A percentile compares a stretch with the other conserved stretches of the same genome.
phyloP scores from a whole-genome alignment of 2,329 filamentous ascomycete genomes.

The Botryosphaeria agaves region DNA sequence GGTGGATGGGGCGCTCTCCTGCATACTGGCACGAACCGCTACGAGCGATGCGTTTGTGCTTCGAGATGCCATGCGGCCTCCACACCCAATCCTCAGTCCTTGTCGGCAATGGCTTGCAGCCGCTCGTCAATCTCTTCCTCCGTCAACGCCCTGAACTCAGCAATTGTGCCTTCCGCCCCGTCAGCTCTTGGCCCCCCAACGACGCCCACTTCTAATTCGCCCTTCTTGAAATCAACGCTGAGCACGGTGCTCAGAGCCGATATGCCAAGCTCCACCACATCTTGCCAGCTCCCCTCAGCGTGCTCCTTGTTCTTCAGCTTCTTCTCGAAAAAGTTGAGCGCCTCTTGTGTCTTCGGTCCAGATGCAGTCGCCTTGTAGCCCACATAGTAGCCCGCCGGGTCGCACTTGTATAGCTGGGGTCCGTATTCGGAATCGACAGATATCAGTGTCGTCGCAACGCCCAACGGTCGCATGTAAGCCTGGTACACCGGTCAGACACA shows the following conservation, averaged over 20 bases:
- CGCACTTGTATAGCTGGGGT: slow-evolving; percentile 94
- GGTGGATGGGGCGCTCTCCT: no score
- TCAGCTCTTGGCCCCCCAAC: slow-evolving; percentile 75
- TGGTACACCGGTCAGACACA: slow-evolving; percentile 21
- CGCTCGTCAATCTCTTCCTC: slow-evolving; percentile 98
- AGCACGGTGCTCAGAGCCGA: slow-evolving; percentile 88
- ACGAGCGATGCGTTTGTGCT: no score
- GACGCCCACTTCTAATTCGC: slow-evolving; percentile 94
- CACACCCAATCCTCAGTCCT: slow-evolving; percentile 85
- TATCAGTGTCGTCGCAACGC: slow-evolving; percentile 88
- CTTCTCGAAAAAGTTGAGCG: slow-evolving; percentile 96
- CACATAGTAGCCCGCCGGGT: slow-evolving; percentile 93
- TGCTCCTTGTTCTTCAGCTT: slow-evolving; percentile 98
- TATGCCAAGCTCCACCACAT: slow-evolving; percentile 94
- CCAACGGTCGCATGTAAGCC: slow-evolving; percentile 97
- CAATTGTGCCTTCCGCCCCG: slow-evolving; percentile 65
- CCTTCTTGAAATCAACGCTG: slow-evolving; percentile 99
- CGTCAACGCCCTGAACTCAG: slow-evolving; percentile 71
- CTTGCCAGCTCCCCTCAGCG: slow-evolving; percentile 86
- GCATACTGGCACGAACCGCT: no score
- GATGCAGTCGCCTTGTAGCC: slow-evolving; percentile 97
- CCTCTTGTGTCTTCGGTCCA: slow-evolving; percentile 96
- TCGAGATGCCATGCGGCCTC: no score
- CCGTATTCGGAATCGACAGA: slow-evolving; percentile 84
- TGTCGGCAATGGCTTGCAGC: slow-evolving; percentile 95